Conservation (phyloP, 108 stramenopile species). For the Cyclostephanos tholiformis region DNA sequence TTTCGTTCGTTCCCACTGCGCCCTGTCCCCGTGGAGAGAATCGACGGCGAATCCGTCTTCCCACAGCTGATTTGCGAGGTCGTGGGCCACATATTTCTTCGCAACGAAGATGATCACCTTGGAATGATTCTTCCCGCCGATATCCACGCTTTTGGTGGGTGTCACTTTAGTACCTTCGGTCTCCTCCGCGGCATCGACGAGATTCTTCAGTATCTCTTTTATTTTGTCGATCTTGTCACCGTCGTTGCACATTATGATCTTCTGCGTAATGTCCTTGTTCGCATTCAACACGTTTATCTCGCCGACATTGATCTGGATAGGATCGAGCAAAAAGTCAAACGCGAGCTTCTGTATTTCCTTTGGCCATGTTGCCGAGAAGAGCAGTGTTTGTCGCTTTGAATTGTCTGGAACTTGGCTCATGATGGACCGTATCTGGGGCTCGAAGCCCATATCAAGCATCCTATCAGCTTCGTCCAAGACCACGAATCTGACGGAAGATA, state of each 20-base stretch:
- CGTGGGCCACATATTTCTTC: conserved; percentile 86
- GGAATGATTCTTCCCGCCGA: conserved; percentile 75
- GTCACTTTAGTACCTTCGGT: conserved; percentile 43
- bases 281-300: conserved; percentile 88
- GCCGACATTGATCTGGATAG: conserved; percentile 96
- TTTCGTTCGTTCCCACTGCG: conserved; percentile 95
- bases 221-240: conserved; percentile 92
- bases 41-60: conserved; percentile 93
- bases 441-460: conserved; percentile 98
- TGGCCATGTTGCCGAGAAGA: conserved; percentile 99
- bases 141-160: conserved; percentile 36
- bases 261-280: conserved; percentile 94
- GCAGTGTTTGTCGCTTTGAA: conserved; percentile 86
- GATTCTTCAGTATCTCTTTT: conserved; percentile 87
- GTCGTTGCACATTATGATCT: conserved; percentile 89
- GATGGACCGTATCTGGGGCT: conserved; percentile 98
- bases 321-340: conserved; percentile 93
- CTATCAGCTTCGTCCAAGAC: conserved; percentile 67
- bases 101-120: conserved; percentile 92
- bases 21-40: conserved; percentile 96
- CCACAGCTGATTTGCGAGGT: conserved; percentile 89
- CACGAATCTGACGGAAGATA: conserved; percentile 83
- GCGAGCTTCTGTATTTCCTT: conserved; percentile 97
- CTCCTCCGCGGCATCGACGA: conserved; percentile 62
- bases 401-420: conserved; percentile 79